phyloP scores from a whole-genome alignment of 2,329 filamentous ascomycete genomes.

The Pseudocercospora vitis region DNA sequence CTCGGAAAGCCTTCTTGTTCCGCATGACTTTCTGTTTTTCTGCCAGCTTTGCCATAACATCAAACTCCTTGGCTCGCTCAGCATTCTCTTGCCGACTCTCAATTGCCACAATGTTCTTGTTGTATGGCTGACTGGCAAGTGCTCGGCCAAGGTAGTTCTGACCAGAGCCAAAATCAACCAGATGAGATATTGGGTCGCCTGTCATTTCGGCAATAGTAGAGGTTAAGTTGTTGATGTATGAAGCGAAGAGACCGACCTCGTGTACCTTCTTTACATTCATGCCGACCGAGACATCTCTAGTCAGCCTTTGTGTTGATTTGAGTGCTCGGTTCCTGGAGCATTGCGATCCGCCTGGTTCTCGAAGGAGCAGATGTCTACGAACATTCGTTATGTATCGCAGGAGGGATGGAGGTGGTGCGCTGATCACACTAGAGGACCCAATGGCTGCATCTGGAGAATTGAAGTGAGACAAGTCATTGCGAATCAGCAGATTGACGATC shows the following conservation, averaged over 20 bases:
- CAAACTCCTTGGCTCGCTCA: constrained; percentile 76
- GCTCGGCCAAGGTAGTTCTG: constrained; percentile 94
- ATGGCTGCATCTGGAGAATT: neutral
- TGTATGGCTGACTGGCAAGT: constrained; percentile 81
- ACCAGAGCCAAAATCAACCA: constrained; percentile 93
- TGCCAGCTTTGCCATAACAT: constrained; percentile 75
- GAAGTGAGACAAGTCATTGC: constrained; percentile 65
- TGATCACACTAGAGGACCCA: constrained; percentile 41
- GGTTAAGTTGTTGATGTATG: constrained; percentile 72
- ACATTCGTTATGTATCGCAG: constrained; percentile 71
- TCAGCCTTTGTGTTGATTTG: constrained; percentile 55
- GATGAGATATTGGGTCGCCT: constrained; percentile 66
- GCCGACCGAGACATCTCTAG: constrained; percentile 73
- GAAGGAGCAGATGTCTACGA: constrained; percentile 59
- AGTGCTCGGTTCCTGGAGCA: constrained; percentile 35
- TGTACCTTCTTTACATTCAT: constrained; percentile 98
- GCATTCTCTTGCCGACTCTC: constrained; percentile 88
- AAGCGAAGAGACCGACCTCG: constrained; percentile 88
- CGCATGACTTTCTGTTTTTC: constrained; percentile 71
- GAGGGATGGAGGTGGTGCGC: constrained; percentile 58
- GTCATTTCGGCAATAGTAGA: constrained; percentile 53
- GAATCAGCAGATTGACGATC: constrained; percentile 77
- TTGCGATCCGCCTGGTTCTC: constrained; percentile 54
- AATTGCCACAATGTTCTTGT: constrained; percentile 83
- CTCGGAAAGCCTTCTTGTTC: constrained; percentile 77